Base-by-base conservation (phyloP, 371 early-diverging fungal species). In the Mucor plumbeus region DNA sequence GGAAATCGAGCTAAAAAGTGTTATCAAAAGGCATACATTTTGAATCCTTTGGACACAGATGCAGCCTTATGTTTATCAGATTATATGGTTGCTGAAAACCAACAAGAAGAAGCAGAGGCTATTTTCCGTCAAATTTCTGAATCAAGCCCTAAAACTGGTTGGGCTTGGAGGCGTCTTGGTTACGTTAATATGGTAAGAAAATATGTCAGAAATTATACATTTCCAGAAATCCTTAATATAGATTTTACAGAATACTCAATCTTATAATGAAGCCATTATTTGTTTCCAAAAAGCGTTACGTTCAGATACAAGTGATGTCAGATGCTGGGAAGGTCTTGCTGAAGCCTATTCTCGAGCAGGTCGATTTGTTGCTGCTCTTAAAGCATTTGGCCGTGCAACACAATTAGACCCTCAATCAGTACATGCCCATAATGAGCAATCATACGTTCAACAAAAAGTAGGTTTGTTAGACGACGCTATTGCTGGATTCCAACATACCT, bases 271-370 rank as follows among this genome's bases (percentile, higher is more conserved):
- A 7, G 93, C 96, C 0, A 92, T 93, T 41, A 75, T 77, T 7
- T 84, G 88, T n/a, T 94, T 97, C 71, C 97, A 96, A 79, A 89
- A 85, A 21, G 88, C 93, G 0, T 76, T 97, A 50, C 87, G 94
- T 13, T 77, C 86, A 1, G 90, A 93, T 63, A 77, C 89, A 21
- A 81, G 85, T 13, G 87, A 92, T 70, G 67, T 84, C 0, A 70
- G 75, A 31, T 88, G 88, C 43, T 97, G 97, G 97, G 91, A 92
- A 70, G 95, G 94, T 5, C 82, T 97, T 33, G 95, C 91, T 10
- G 95, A 95, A 68, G 88, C 92, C 0, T 97, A 97, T 70, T 73
- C 85, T n/a, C 81, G 83, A 31, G 92, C 92, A 62, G 98, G 98
- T 5, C 90, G 96, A 33, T 92, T 87, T 74, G 86, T 88, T 43